Evolutionary conservation across 768 basidiomycete species (phyloP).

Genomic region (Agaricus sinodeliciosus): DNA sequence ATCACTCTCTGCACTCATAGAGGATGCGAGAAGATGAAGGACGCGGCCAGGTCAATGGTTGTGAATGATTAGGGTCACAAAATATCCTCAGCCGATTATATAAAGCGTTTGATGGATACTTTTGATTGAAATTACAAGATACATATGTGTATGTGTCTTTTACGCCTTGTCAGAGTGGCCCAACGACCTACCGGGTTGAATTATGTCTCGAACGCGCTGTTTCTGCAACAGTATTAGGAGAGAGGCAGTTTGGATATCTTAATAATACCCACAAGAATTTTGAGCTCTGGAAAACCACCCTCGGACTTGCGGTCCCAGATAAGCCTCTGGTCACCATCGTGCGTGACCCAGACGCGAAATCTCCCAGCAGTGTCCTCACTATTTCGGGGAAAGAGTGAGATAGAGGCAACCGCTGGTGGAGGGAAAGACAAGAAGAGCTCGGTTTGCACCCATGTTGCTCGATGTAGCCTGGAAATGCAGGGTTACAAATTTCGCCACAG

Average conservation of each 20-base stretch:
- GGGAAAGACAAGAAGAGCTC: conserved; percentile 91
- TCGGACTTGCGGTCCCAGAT: conserved; percentile 90
- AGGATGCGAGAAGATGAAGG: conserved; percentile 14
- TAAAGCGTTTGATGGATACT: conserved; percentile 7
- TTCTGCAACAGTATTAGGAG: conserved; percentile 44
- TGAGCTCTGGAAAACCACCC: conserved; percentile 90
- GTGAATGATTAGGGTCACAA: neutral
- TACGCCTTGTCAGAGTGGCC: conserved; percentile 80
- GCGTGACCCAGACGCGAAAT: conserved; percentile 83
- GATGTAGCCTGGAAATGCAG: conserved; percentile 63
- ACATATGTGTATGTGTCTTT: too few species aligned
- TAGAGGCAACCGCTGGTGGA: conserved; percentile 58
- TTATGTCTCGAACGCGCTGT: conserved; percentile 76
- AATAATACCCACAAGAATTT: conserved; percentile 54
- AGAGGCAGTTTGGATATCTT: neutral
- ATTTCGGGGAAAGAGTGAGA: conserved; percentile 70
- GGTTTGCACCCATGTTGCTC: conserved; percentile 91
- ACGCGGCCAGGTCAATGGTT: neutral
- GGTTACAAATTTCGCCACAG: neutral
- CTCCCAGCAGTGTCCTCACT: conserved; percentile 81
- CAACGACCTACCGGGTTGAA: conserved; percentile 76
- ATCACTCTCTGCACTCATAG: conserved; percentile 44
- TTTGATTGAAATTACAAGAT: neutral
- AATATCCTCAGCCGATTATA: conserved; percentile 10
- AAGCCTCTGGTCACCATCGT: conserved; percentile 29